Conservation (phyloP, 2,329 filamentous ascomycete species). For the Pyricularia sp. region DNA sequence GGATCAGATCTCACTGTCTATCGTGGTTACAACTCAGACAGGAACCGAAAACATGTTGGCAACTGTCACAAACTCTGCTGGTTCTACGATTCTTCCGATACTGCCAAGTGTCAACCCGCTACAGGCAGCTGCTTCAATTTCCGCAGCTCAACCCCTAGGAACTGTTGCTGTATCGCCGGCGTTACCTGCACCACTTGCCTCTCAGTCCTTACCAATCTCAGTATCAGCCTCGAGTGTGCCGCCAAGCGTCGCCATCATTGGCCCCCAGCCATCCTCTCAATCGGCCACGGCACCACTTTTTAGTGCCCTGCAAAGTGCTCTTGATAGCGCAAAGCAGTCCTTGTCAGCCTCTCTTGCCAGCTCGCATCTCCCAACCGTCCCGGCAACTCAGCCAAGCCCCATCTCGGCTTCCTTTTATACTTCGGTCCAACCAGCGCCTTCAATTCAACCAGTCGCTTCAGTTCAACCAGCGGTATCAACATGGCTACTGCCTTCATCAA, state of each 20-base stretch:
- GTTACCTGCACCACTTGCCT: neutral
- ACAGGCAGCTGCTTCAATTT: neutral
- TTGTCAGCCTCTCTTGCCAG: neutral
- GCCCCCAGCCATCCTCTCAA: neutral
- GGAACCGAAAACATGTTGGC: neutral
- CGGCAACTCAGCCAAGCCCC: neutral
- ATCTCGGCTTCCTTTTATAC: neutral
- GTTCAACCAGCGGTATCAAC: neutral
- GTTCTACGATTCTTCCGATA: neutral
- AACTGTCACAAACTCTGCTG: constrained; percentile 3
- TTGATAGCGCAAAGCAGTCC: neutral
- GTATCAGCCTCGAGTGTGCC: neutral
- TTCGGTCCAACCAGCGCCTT: neutral
- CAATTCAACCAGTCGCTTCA: neutral
- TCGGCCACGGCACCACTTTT: neutral
- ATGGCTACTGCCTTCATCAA: neutral
- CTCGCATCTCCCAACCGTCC: neutral
- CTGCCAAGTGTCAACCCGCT: neutral
- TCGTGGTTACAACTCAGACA: neutral
- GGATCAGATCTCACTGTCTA: neutral
- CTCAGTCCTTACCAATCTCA: neutral
- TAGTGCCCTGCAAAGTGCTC: neutral
- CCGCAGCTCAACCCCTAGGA: neutral
- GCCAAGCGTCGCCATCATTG: neutral
- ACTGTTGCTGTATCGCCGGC: neutral